Evolutionary conservation across 2,329 filamentous ascomycete genomes (phyloP).

Genomic region (Pseudopithomyces chartarum): DNA sequence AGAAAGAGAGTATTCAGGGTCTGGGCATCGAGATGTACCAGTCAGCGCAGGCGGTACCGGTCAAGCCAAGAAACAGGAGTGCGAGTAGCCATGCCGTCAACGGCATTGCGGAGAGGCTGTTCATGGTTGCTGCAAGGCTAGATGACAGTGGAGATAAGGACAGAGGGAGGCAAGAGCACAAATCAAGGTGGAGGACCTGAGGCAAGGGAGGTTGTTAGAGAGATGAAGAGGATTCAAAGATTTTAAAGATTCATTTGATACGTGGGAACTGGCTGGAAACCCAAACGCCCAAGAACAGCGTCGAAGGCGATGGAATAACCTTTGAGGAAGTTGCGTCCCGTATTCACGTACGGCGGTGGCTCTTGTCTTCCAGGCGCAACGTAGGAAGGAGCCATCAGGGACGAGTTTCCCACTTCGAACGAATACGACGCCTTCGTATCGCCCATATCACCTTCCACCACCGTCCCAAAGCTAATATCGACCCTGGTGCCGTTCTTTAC

Average conservation of each 20-base stretch:
- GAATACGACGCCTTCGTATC: constrained; percentile 23
- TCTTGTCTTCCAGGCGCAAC: constrained; percentile 31
- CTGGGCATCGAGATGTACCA: not conserved
- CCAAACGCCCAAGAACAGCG: constrained; percentile 37
- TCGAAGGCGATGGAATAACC: constrained; percentile 43
- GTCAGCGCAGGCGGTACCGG: not conserved
- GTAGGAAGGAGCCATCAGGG: constrained; percentile 30
- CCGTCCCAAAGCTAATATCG: constrained; percentile 27
- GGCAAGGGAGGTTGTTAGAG: not conserved
- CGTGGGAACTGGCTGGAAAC: constrained; percentile 28
- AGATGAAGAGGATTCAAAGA: not conserved
- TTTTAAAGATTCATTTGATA: constrained; percentile 3
- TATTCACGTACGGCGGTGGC: constrained; percentile 38
- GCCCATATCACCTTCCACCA: constrained; percentile 14
- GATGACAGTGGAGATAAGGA: not conserved
- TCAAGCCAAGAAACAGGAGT: constrained; percentile 12
- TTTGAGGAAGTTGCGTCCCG: constrained; percentile 39
- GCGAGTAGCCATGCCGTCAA: not conserved
- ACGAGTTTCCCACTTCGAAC: constrained; percentile 31
- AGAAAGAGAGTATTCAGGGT: not conserved
- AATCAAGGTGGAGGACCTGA: constrained; percentile 1
- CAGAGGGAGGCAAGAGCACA: not conserved
- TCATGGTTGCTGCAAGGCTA: constrained; percentile 2
- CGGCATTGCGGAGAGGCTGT: not conserved
- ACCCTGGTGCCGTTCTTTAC: constrained; percentile 37